Evolutionary conservation across 306 rosid genomes (phyloP).

Genomic region (Carpinus viminea): DNA sequence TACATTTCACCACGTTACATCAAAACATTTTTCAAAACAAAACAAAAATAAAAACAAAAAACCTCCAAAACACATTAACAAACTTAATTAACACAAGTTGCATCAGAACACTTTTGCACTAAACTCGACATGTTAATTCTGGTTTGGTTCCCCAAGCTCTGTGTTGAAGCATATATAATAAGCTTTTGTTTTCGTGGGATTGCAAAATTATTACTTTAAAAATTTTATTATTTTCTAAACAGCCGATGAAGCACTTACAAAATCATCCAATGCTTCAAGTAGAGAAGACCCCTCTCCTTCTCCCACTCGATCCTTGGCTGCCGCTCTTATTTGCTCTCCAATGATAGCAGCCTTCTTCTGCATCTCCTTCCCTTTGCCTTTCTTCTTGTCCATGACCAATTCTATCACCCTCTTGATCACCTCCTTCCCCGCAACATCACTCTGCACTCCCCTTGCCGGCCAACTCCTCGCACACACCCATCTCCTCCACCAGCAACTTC

Average conservation of each 20-base stretch:
- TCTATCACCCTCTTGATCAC: constrained; percentile 56
- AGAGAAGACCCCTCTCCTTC: constrained; percentile 39
- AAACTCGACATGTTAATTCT: too few relatives aligned
- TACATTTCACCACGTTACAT: too few relatives aligned
- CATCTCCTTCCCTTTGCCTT: constrained; percentile 56
- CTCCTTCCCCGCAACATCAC: constrained; percentile 25
- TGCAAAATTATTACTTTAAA: too few relatives aligned
- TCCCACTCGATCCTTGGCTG: constrained; percentile 27
- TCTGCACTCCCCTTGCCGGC: constrained; percentile 52
- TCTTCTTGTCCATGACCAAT: constrained; percentile 36
- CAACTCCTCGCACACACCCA: constrained; percentile 63
- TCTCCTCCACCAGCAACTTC: constrained; percentile 77
- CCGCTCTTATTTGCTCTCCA: constrained; percentile 39
- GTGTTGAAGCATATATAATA: too few relatives aligned
- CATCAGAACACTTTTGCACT: too few relatives aligned
- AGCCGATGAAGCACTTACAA: constrained; percentile 9
- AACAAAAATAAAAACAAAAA: too few relatives aligned
- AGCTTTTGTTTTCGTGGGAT: too few relatives aligned
- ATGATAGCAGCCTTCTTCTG: constrained; percentile 38
- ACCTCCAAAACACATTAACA: too few relatives aligned
- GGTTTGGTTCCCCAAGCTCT: too few relatives aligned
- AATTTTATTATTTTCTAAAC: too few relatives aligned
- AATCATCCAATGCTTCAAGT: constrained; percentile 36
- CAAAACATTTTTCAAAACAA: too few relatives aligned
- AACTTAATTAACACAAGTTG: too few relatives aligned